These are phyloP conservation scores for Mucor velutinosus DNA, from an alignment of 371 early-diverging fungal species.

Conservation along the genomic window DNA sequence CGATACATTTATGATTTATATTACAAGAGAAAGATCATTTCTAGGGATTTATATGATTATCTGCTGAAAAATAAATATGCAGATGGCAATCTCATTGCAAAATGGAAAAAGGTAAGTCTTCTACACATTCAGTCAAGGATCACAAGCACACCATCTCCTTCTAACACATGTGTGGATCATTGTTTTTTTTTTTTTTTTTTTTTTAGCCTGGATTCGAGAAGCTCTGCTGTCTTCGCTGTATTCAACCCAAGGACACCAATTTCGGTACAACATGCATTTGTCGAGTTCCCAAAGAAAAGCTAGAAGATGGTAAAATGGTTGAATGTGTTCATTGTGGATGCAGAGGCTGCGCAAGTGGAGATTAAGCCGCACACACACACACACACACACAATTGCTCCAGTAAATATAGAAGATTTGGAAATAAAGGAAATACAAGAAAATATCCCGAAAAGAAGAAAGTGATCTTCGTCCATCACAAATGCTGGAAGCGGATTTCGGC, in stretches of 20 bases:
- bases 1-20: conserved; percentile 95
- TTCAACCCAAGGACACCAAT: conserved; percentile 97
- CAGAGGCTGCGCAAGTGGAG: conserved; percentile 69
- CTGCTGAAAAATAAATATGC: conserved; percentile 90
- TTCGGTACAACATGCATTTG: conserved; percentile 98
- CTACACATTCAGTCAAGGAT: not conserved
- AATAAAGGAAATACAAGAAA: conserved; percentile 7
- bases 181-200: too few species aligned
- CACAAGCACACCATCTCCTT: not conserved
- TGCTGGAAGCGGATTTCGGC: conserved; percentile 2
- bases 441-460: conserved; percentile 10
- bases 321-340: conserved; percentile 97
- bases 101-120: conserved; percentile 91
- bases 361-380: conserved; percentile 23
- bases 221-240: conserved; percentile 97
- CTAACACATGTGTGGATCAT: conserved; percentile 3
- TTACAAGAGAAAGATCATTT: conserved; percentile 93
- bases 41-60: conserved; percentile 91
- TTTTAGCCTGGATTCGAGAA: conserved; percentile 93
- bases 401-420: conserved; percentile 12
- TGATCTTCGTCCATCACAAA: conserved; percentile 5
- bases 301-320: conserved; percentile 86
- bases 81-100: conserved; percentile 94
- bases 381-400: not conserved
- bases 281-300: conserved; percentile 92